These are phyloP conservation scores for Tetrahymena thermophila DNA, from an alignment of 73 alveolate species.

Conservation along the genomic window DNA sequence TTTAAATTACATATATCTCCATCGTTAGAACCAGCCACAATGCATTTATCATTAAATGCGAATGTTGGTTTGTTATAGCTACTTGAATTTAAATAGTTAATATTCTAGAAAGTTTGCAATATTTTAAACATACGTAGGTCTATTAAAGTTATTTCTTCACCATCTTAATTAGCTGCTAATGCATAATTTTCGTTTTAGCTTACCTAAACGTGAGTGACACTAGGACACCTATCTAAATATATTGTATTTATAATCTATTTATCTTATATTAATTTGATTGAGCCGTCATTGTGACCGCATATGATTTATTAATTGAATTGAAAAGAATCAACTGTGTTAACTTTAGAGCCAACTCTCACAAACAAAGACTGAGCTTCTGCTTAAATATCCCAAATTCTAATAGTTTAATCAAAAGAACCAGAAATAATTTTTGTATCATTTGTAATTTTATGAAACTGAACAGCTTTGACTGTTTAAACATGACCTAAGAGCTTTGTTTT, in stretches of 20 bases:
- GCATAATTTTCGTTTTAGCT: background rate
- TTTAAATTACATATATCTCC: background rate
- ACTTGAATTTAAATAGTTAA: background rate
- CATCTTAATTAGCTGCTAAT: background rate
- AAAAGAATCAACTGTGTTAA: background rate
- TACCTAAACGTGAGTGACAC: background rate
- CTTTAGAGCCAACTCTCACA: background rate
- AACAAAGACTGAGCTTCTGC: background rate
- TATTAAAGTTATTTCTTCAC: background rate
- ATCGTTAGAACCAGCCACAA: background rate
- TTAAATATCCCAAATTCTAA: background rate
- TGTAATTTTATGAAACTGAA: background rate
- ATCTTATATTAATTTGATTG: background rate
- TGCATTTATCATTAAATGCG: background rate
- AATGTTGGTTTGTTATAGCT: background rate
- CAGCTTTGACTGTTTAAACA: background rate
- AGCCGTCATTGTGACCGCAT: background rate
- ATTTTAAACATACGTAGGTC: background rate
- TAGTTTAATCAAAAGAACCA: background rate
- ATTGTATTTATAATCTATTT: background rate
- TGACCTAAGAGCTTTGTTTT: background rate
- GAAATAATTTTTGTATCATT: background rate
- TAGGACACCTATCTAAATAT: background rate
- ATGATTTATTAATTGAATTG: background rate
- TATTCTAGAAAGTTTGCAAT: background rate